These are phyloP conservation scores for Citrullus colocynthis DNA, from an alignment of 306 rosid genomes.

Conservation along the genomic window DNA sequence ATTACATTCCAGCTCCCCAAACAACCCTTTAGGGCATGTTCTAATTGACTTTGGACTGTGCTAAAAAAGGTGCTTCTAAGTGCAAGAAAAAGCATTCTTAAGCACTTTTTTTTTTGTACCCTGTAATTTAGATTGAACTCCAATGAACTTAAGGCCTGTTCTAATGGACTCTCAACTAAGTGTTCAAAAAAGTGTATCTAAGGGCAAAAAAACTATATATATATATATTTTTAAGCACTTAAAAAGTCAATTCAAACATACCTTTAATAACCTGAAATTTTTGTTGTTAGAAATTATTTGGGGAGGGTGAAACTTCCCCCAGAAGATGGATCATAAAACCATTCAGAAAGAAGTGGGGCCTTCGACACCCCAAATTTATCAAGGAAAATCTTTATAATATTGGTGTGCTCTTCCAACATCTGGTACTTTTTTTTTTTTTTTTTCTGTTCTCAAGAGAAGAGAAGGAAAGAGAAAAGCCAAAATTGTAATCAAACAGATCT, in stretches of 20 bases:
- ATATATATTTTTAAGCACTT: no score
- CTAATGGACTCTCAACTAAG: no score
- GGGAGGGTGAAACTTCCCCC: neutral
- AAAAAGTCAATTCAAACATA: no score
- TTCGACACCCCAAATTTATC: neutral
- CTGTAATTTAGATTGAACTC: neutral
- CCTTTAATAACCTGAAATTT: neutral
- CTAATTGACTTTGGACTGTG: no score
- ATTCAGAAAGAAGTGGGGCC: neutral
- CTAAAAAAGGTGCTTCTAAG: no score
- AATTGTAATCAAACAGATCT: slow-evolving; percentile 4
- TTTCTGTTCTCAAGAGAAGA: neutral
- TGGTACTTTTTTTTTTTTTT: neutral
- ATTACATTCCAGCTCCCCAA: no score
- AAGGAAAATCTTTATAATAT: neutral
- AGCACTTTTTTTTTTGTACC: neutral
- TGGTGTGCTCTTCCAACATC: neutral
- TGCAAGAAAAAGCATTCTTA: no score
- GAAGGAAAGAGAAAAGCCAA: neutral
- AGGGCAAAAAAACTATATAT: no score
- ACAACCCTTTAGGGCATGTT: no score
- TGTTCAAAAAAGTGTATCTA: no score
- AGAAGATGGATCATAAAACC: neutral
- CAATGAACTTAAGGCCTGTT: no score
- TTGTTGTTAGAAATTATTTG: neutral